Evolutionary conservation across 2,329 filamentous ascomycete species (phyloP), one percentile per base, ranked within the genome.

Genomic region (Trichoderma breve): DNA sequence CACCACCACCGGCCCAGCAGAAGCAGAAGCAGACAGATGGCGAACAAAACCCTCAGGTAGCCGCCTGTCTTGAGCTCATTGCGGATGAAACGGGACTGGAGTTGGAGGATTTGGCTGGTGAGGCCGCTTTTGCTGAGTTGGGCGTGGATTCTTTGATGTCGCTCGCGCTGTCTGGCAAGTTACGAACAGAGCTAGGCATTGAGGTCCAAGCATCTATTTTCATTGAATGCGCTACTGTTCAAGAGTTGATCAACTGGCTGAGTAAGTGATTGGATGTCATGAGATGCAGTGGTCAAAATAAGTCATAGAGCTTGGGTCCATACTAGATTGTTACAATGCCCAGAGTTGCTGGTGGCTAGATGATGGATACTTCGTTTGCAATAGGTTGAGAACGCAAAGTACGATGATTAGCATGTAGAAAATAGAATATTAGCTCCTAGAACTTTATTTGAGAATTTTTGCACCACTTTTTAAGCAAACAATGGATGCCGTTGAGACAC

Each of bases 101-200:
- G 47, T 79, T 85, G 57, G 85, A 86, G 70, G 87, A 89, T 77
- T 80, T 90, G 9, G 84, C 82, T 3, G 86, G 88, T 75, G 87
- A 87, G 75, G 85, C 87, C 36, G 83, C 82, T 63, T 89, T 90
- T 76, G 79, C 82, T 11, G 87, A 90, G 74, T 81, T 89, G 6
- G 88, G 88, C 36, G 85, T 89, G 15, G 88, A 90, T 77, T 90
- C 88, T 2, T 81, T 90, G 34, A 88, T 90, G 86, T 84, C 86
- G 6, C 79, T 90, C 39, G 73, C 69, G 0, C 12, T 74, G 24
- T 57, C 69, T 39, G 64, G 61, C n/a, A 71, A 71, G 26, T 51
- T 74, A 12, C 63, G 71, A 11, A 24, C 53, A 9, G 73, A 74
- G 30, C 51, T 74, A 12, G 73, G 58, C 15, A 32, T 74, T 7